Evolutionary conservation across 257 asterid genomes (phyloP).

Genomic region (Jacaranda mimosifolia): DNA sequence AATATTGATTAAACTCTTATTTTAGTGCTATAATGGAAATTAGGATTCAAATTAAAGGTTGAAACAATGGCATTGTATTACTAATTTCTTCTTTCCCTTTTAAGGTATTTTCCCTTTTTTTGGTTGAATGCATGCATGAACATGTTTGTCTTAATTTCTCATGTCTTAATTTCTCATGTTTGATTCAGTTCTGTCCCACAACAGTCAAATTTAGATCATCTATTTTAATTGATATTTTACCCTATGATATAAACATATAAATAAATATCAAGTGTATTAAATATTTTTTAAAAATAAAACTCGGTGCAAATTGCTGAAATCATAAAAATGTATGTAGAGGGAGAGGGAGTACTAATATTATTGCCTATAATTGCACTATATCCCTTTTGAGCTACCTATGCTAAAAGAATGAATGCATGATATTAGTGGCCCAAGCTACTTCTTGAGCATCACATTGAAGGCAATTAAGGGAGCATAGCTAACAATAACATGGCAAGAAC

Average conservation of each 20-base stretch:
- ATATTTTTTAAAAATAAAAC: too few relatives aligned
- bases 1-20: neutral
- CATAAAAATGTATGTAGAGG: too few relatives aligned
- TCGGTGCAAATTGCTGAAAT: too few relatives aligned
- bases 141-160: neutral
- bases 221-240: too few relatives aligned
- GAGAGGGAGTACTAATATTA: too few relatives aligned
- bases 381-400: conserved; percentile 31
- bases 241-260: too few relatives aligned
- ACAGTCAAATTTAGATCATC: too few relatives aligned
- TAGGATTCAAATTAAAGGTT: neutral
- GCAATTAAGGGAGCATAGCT: conserved; percentile 1
- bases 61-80: neutral
- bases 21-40: neutral
- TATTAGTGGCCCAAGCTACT: conserved; percentile 12
- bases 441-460: conserved; percentile 32
- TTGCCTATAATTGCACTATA: conserved; percentile 29
- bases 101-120: neutral
- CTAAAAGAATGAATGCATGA: conserved; percentile 8
- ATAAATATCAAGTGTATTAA: too few relatives aligned
- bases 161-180: neutral
- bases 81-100: neutral
- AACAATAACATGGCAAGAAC: conserved; percentile 6
- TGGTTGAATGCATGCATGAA: neutral
- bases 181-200: neutral